phyloP scores from a whole-genome alignment of 2,329 filamentous ascomycete species.

The Penicillium sp. region DNA sequence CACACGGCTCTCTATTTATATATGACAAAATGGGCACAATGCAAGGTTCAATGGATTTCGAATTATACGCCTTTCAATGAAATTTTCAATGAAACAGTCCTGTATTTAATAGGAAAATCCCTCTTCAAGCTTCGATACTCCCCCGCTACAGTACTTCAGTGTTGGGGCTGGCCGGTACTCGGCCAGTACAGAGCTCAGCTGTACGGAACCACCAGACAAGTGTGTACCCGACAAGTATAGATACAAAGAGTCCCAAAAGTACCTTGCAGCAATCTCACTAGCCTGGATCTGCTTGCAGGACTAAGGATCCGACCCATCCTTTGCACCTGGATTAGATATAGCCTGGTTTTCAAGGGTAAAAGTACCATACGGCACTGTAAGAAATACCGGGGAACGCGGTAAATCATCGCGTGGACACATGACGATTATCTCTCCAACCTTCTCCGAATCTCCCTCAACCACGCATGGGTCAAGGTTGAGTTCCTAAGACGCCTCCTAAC shows the following conservation, averaged over 20 bases:
- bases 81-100: not conserved
- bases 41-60: not conserved
- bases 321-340: not conserved
- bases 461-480: slow-evolving; percentile 31
- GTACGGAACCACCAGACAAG: not conserved
- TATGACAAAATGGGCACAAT: not conserved
- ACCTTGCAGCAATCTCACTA: slow-evolving; percentile 15
- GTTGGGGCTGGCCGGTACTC: slow-evolving; percentile 8
- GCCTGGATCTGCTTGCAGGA: not conserved
- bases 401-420: slow-evolving; percentile 33
- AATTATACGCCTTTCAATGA: not conserved
- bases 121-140: not conserved
- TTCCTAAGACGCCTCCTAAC: slow-evolving; percentile 21
- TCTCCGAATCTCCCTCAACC: slow-evolving; percentile 14
- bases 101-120: not conserved
- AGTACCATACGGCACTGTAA: slow-evolving; percentile 20
- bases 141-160: not conserved
- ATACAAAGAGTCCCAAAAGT: not conserved
- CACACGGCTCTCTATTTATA: not conserved
- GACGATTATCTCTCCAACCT: slow-evolving; percentile 22
- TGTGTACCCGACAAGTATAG: not conserved
- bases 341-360: slow-evolving; percentile 13
- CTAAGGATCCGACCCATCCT: slow-evolving; percentile 2
- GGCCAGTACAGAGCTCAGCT: slow-evolving; percentile 8
- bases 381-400: slow-evolving; percentile 29